Evolutionary conservation across 2,329 filamentous ascomycete genomes (phyloP).

Genomic region (Pestalotiopsis fici): DNA sequence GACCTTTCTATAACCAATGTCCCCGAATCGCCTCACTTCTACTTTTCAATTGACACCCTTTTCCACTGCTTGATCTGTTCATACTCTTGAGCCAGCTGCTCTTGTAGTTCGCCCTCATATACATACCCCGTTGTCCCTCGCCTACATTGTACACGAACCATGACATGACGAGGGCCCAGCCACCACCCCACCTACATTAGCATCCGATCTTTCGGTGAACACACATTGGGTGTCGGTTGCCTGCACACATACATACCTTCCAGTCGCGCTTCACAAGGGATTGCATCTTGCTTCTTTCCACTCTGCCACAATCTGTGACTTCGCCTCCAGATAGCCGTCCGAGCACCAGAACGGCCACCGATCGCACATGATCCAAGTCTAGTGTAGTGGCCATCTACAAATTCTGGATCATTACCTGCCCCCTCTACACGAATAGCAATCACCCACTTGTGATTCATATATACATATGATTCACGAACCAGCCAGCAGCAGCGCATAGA

Average conservation of each 20-base stretch:
- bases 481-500: background rate
- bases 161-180: background rate
- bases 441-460: background rate
- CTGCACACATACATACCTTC: slow-evolving; percentile 8
- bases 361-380: background rate
- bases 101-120: background rate
- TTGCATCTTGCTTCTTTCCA: background rate
- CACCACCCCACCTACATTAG: slow-evolving; percentile 14
- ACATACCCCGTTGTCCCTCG: background rate
- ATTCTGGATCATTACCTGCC: background rate
- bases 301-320: background rate
- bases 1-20: slow-evolving; percentile 20
- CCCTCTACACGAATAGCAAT: background rate
- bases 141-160: background rate
- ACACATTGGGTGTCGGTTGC: slow-evolving; percentile 20
- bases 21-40: slow-evolving; percentile 19
- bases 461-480: slow-evolving; percentile 9
- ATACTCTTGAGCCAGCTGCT: background rate
- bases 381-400: too few relatives aligned
- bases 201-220: slow-evolving; percentile 19
- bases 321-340: slow-evolving; percentile 2
- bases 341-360: background rate
- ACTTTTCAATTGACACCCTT: slow-evolving; percentile 2
- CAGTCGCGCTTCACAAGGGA: slow-evolving; percentile 14
- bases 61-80: slow-evolving; percentile 7